Conservation (phyloP, 441 rosid species). For the California macrophylla region DNA sequence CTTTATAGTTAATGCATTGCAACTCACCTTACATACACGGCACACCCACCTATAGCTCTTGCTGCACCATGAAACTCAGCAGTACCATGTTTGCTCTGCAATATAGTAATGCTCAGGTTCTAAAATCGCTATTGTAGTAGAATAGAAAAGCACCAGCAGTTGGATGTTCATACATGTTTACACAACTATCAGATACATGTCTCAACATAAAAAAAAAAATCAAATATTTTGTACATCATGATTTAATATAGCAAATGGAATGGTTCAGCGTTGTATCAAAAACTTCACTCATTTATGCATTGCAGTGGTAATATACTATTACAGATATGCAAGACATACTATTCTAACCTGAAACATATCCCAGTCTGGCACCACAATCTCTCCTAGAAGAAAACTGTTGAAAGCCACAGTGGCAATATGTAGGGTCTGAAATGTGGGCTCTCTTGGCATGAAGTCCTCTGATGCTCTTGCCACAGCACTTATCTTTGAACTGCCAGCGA, state of each 20-base stretch:
- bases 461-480: constrained; percentile 61
- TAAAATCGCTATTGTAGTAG: neutral
- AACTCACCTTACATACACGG: constrained; percentile 56
- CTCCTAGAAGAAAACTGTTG: constrained; percentile 59
- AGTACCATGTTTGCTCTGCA: constrained; percentile 50
- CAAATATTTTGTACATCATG: neutral
- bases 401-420: constrained; percentile 60
- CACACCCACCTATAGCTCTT: constrained; percentile 65
- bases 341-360: constrained; percentile 64
- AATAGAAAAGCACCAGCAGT: neutral
- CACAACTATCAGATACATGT: neutral
- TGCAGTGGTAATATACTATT: constrained; percentile 9
- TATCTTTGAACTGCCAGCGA: constrained; percentile 36
- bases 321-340: neutral
- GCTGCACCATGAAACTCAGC: constrained; percentile 63
- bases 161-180: neutral
- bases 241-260: neutral
- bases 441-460: constrained; percentile 66
- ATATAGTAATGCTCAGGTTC: constrained; percentile 3
- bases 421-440: constrained; percentile 50
- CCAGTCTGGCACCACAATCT: constrained; percentile 65
- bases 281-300: neutral
- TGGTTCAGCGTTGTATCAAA: neutral
- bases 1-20: neutral
- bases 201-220: neutral